A percentile compares a stretch with the other conserved stretches of the same genome.
These are phyloP conservation scores for Didymosphaeria variabile DNA, from an alignment of 2,329 filamentous ascomycete genomes.

Conservation along the genomic window DNA sequence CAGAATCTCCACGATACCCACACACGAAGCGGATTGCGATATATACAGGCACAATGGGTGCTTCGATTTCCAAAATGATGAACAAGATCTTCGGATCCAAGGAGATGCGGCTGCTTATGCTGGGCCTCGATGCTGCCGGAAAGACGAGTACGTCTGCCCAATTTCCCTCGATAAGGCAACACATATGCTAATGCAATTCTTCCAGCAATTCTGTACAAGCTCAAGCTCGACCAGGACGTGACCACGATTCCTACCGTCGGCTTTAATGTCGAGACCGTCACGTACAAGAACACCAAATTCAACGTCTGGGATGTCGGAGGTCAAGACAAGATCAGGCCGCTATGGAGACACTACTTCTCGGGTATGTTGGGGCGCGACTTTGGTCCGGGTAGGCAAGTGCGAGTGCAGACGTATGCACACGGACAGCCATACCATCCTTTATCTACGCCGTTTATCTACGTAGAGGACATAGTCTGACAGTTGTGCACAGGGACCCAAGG, in stretches of 20 bases:
- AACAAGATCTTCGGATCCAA: slow-evolving; percentile 99
- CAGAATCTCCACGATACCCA: slow-evolving; percentile 4
- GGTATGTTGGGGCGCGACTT: slow-evolving; percentile 56
- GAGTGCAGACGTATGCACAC: slow-evolving; percentile 26
- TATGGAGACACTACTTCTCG: slow-evolving; percentile 99
- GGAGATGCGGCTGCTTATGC: slow-evolving; percentile 98
- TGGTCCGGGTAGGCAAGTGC: slow-evolving; percentile 44
- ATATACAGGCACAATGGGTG: slow-evolving; percentile 77
- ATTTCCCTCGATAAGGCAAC: not conserved
- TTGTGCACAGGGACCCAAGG: slow-evolving; percentile 79
- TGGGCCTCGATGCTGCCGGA: slow-evolving; percentile 95
- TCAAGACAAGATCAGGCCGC: slow-evolving; percentile 99
- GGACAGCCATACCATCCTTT: slow-evolving; percentile 18
- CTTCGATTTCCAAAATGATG: slow-evolving; percentile 92
- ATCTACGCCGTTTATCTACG: not conserved
- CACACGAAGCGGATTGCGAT: slow-evolving; percentile 8
- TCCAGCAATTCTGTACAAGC: slow-evolving; percentile 93
- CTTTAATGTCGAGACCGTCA: slow-evolving; percentile 99
- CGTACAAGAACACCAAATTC: slow-evolving; percentile 99
- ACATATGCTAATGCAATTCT: slow-evolving; percentile 25
- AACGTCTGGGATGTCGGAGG: slow-evolving; percentile 99
- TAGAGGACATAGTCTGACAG: slow-evolving; percentile 17
- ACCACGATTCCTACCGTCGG: slow-evolving; percentile 99
- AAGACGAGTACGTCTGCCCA: slow-evolving; percentile 75
- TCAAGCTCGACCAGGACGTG: slow-evolving; percentile 99